Base-by-base conservation (phyloP, 306 rosid genomes). In the Trifolium repens region DNA sequence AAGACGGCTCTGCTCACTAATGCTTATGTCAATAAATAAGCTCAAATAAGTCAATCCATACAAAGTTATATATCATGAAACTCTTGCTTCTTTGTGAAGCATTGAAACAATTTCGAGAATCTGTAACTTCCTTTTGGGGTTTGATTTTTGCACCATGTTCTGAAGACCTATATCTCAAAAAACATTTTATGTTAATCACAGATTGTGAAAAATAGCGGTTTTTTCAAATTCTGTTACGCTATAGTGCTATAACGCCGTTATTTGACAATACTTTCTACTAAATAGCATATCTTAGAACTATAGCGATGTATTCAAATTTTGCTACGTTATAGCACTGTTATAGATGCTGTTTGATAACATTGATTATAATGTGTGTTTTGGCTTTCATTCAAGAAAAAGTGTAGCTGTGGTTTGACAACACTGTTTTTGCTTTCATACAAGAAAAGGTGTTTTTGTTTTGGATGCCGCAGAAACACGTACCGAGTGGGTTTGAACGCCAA, bases 61-160 rank as follows among this genome's bases (percentile, higher is more conserved):
- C 50, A 4, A 14, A 40, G 3, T 2, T 40, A 8, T 40, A 9
- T 2, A 12, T 9, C 16, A 9, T 39, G 58, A 40, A 8, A 14
- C 37, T 8, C 64, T 69, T 66, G 58, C 44, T 82, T 62, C 49
- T 26, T 72, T 68, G 61, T n/a, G 24, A 52, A 52, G 17, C 26
- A 1, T 52, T 49, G 78, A 72, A 68, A 66, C 30, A 22, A 30
- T 52, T 69, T 64, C 6, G 12, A 55, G 39, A 6, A n/a, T 37
- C n/a, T 69, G 57, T 39, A 30, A 72, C 61, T 50, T 54, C 35
- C 22, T 37, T 37, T 63, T 59, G 54, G 49, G 39, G 72, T 83
- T 76, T 55, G 14, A 15, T 68, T 72, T 85, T 57, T 75, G 69
- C 17, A 69, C 32, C 37, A 32, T 59, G 69, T 63, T 76, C n/a